Base-by-base conservation (phyloP, 2,329 filamentous ascomycete genomes). In the Fusarium foetens region DNA sequence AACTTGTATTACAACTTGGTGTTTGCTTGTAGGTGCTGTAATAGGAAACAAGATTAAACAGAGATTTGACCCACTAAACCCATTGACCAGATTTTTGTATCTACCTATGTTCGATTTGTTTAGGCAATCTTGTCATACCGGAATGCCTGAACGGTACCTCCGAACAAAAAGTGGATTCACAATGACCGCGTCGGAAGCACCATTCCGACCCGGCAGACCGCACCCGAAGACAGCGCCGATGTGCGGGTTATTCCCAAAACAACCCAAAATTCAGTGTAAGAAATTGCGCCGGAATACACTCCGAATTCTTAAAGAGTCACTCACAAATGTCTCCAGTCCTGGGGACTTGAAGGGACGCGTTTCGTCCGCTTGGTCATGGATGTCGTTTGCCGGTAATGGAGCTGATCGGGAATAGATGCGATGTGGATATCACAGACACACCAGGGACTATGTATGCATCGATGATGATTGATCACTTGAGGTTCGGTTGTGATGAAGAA, bases 81-180 rank as follows among this genome's bases (percentile, higher is more conserved):
- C 49, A 52, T 52, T 21, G 23, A 21, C 23, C 33, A 38, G 33
- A 51, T 25, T 9, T 25, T 52, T 38, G 49, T 25, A 51, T 51
- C 17, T 25, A 36, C 12, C 25, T 21, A 11, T 27, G 31, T 14
- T 36, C 6, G 23, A 21, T 8, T 21, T 21, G 23, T 35, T 11
- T 13, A 23, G 33, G 48, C n/a, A 25, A 23, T 31, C 25, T 16
- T 55, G 33, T 39, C 52, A 33, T 31, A 19, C 27, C 38, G 57
- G 57, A 68, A 51, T 27, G 35, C 27, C 66, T 45, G 48, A 60
- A 36, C 51, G 48, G 31, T 35, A 41, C 36, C 23, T 33, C 63
- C 63, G 58, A 68, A 23, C 14, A 74, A 70, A 64, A 23, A 65
- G 61, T 75, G 73, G 71, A 36, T 19, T 51, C 59, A 58, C n/a